A percentile compares a stretch with the other conserved stretches of the same genome.
Conservation (phyloP, 1,139 yeast genomes). For the Scheffersomyces titani region DNA sequence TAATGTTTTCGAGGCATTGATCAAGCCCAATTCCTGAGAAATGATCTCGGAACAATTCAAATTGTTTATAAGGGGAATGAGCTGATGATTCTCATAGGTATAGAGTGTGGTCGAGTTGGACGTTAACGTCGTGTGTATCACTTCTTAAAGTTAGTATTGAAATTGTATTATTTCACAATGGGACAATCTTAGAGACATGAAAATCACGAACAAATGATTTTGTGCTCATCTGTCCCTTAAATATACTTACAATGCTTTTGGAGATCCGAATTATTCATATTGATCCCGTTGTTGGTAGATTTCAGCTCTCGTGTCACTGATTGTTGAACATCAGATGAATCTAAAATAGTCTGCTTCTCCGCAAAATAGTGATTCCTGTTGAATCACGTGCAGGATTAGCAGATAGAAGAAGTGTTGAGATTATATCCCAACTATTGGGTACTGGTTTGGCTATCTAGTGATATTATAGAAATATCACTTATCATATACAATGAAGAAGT, state of each 20-base stretch:
- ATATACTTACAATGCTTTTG: constrained; percentile 35
- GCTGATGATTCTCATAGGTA: constrained; percentile 51
- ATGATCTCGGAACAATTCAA: constrained; percentile 55
- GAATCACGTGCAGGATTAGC: neutral
- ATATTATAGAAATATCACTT: no score
- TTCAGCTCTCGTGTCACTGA: neutral
- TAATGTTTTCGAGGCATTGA: constrained; percentile 49
- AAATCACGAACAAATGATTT: neutral
- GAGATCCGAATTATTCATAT: constrained; percentile 17
- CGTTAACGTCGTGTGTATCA: constrained; percentile 49
- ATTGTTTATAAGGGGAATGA: constrained; percentile 38
- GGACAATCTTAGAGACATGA: neutral
- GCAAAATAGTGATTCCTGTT: neutral
- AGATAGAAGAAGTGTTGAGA: no score
- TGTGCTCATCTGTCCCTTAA: neutral
- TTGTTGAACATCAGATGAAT: neutral
- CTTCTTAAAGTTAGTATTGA: constrained; percentile 22
- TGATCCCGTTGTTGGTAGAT: neutral
- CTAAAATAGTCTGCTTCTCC: neutral
- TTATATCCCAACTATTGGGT: neutral
- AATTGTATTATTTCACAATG: neutral
- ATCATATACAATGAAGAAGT: neutral
- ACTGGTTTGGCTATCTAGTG: neutral
- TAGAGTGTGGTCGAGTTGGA: constrained; percentile 57
- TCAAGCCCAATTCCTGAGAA: constrained; percentile 56